Base-by-base conservation (phyloP, 225 moss, liverwort and hornwort genomes). In the Pleurozium schreberi region DNA sequence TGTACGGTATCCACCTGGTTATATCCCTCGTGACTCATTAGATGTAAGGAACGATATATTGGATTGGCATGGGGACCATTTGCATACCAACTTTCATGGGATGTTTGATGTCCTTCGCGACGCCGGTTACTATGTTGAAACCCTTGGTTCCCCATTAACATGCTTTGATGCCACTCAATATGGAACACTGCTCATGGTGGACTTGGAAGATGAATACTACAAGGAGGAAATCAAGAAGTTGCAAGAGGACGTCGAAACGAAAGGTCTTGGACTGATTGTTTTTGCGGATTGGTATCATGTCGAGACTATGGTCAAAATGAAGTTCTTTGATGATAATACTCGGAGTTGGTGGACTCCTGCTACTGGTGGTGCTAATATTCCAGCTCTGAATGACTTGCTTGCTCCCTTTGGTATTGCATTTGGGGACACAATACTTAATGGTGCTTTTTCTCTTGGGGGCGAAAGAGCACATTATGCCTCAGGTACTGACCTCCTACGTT, bases 261-360 rank as follows among this genome's bases (percentile, higher is more conserved):
- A 87, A 82, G 98, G 98, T 31, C 92, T 98, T 55, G 98, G 98
- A 82, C 90, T 98, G 53, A 94, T 98, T 63, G 98, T 97, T 75
- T 98, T 95, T 87, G 98, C 96, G 69, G 98, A 98, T 89, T 98
- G 98, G 97, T 98, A 98, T 88, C 97, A 98, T 91, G 96, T 98
- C 77, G 98, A 97, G 25, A 98, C 97, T 27, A 96, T 98, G 98
- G 93, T 98, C 74, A 97, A 98, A 90, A 98, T 97, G 98, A 95
- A 92, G 93, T 98, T 98, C 66, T 98, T 97, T 89, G 98, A 98
- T 89, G 98, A 97, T 83, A 98, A 97, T 83, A 97, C 98, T 85
- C 96, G 97, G 86, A 98, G 96, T 91, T 97, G 97, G 98, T 98
- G 98, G 98, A 98, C 97, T 85, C 97, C 98, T 91, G 95, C 95